Evolutionary conservation across 768 basidiomycete species (phyloP).

Genomic region (Lactifluus echinatus): DNA sequence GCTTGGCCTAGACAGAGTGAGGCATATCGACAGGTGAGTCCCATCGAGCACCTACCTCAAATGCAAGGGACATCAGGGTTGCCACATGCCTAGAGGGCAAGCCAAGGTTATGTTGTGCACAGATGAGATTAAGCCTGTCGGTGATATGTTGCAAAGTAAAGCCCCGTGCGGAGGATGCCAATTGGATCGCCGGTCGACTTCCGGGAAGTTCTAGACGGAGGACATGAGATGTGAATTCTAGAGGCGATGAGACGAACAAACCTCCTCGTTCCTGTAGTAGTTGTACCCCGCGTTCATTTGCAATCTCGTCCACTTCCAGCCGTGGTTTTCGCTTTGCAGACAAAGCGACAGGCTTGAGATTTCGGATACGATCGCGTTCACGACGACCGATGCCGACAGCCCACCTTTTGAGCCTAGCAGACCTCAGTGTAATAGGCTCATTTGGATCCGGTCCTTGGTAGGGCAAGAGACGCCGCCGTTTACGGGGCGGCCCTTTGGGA

Average conservation of each 20-base stretch:
- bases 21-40: not conserved
- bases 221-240: not conserved
- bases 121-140: conserved; percentile 74
- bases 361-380: conserved; percentile 64
- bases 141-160: conserved; percentile 70
- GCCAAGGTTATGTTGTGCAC: conserved; percentile 63
- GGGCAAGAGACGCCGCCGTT: conserved; percentile 57
- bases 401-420: conserved; percentile 65
- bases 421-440: conserved; percentile 49
- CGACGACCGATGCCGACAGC: conserved; percentile 59
- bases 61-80: conserved; percentile 65
- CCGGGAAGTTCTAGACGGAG: conserved; percentile 57
- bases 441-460: conserved; percentile 57
- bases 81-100: conserved; percentile 55
- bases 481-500: conserved; percentile 57
- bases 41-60: conserved; percentile 44
- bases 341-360: conserved; percentile 35
- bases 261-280: conserved; percentile 60
- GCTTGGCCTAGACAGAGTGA: conserved; percentile 46
- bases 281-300: conserved; percentile 57
- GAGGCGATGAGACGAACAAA: conserved; percentile 25
- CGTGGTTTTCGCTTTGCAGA: conserved; percentile 37
- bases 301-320: conserved; percentile 56
- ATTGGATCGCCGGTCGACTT: conserved; percentile 58
- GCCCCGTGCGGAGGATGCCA: conserved; percentile 64